phyloP scores from a whole-genome alignment of 2,329 filamentous ascomycete genomes.

The Botrytis cinerea region DNA sequence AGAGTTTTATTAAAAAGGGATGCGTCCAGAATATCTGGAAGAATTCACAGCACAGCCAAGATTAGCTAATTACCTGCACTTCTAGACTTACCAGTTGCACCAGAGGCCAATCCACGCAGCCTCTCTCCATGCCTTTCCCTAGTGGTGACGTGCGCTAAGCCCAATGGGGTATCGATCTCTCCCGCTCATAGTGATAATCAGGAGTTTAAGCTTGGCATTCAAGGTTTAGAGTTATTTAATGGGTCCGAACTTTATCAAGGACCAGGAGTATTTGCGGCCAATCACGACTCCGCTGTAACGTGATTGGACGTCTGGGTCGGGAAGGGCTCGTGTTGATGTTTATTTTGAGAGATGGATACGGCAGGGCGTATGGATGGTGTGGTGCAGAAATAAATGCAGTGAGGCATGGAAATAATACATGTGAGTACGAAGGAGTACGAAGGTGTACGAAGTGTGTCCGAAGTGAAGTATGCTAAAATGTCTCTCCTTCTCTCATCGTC shows the following conservation, averaged over 20 bases:
- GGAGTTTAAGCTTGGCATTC: slow-evolving; percentile 13
- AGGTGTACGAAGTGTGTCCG: no score
- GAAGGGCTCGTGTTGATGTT: slow-evolving; percentile 17
- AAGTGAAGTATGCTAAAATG: background rate
- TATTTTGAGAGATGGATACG: slow-evolving; percentile 4
- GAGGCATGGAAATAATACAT: background rate
- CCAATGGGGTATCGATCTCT: background rate
- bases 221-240: slow-evolving; percentile 18
- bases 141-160: background rate
- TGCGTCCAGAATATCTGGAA: background rate
- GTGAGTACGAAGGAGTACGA: no score
- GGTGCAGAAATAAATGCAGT: no score
- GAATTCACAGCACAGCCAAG: background rate
- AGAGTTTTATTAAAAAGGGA: background rate
- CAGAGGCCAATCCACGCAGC: background rate
- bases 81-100: background rate
- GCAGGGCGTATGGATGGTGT: background rate
- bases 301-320: background rate
- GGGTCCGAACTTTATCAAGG: no score
- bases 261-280: background rate
- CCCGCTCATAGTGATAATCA: background rate
- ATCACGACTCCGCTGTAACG: no score
- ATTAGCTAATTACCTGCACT: background rate
- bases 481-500: background rate
- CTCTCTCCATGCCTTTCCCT: background rate